These are phyloP conservation scores for Oryza brachyantha DNA, from an alignment of 176 grass and related monocot genomes.

Conservation along the genomic window DNA sequence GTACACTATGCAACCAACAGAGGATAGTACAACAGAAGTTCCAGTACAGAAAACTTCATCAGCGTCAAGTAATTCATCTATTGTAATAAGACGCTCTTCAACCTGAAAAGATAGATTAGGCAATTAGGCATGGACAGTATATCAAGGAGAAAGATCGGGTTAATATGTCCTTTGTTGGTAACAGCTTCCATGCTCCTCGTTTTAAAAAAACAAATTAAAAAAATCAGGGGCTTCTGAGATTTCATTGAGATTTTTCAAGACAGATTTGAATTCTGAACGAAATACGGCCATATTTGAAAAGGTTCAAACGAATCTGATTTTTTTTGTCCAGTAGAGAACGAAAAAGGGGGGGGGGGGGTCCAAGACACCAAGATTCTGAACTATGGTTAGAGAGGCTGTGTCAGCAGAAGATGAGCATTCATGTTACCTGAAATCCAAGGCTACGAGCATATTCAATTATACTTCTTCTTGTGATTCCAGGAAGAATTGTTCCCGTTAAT, in stretches of 20 bases:
- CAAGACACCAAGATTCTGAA: background rate
- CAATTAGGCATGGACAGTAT: background rate
- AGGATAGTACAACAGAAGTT: conserved; percentile 79
- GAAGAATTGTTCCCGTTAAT: conserved; percentile 83
- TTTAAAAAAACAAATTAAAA: background rate
- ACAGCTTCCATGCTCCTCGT: background rate
- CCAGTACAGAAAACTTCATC: conserved; percentile 96
- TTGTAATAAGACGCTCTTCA: conserved; percentile 54
- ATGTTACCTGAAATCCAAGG: conserved; percentile 67
- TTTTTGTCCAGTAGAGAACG: background rate
- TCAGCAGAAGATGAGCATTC: background rate
- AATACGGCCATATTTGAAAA: background rate
- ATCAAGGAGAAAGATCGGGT: background rate
- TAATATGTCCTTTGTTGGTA: background rate
- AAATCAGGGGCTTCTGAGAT: background rate
- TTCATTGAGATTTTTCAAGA: background rate
- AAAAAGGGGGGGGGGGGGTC: background rate
- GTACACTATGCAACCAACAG: conserved; percentile 76
- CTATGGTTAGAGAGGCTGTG: background rate
- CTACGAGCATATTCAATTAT: conserved; percentile 61
- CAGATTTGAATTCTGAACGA: background rate
- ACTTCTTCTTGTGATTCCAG: conserved; percentile 90
- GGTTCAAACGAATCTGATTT: background rate
- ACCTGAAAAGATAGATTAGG: conserved; percentile 46
- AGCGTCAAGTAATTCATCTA: conserved; percentile 74